Evolutionary conservation across 371 early-diverging fungal species (phyloP).

Genomic region (Mucor irregularis): DNA sequence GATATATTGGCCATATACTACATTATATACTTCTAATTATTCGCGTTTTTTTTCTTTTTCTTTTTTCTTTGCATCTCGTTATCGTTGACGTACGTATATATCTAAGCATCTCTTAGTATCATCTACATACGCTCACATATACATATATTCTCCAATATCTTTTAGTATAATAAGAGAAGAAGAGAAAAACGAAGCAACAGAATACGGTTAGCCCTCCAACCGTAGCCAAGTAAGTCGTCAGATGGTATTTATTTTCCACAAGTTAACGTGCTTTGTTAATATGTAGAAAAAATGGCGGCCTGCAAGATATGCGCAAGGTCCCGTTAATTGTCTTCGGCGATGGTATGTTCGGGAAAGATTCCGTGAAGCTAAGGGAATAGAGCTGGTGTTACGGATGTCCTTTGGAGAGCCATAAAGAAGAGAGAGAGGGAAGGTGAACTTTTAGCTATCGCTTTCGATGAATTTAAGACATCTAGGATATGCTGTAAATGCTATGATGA

Average conservation of each 20-base stretch:
- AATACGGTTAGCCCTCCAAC: too few species aligned
- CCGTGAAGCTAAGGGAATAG: not conserved
- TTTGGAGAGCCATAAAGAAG: not conserved
- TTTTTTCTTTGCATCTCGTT: too few species aligned
- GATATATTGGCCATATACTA: too few species aligned
- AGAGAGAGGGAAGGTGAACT: not conserved
- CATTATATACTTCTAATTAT: too few species aligned
- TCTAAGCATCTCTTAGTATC: too few species aligned
- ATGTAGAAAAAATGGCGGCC: not conserved
- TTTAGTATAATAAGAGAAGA: not conserved
- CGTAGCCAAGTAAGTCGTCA: not conserved
- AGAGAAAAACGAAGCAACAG: not conserved
- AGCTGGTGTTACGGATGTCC: not conserved
- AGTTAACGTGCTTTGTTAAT: not conserved
- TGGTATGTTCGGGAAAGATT: not conserved
- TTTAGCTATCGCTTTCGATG: not conserved
- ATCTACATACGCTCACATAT: too few species aligned
- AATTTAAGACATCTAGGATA: not conserved
- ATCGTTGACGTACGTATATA: too few species aligned
- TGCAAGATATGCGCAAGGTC: not conserved
- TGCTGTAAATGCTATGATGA: slow-evolving; percentile 2
- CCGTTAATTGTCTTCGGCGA: not conserved
- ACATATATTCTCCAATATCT: too few species aligned
- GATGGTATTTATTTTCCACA: too few species aligned
- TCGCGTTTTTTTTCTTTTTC: too few species aligned